Evolutionary conservation across 768 basidiomycete species (phyloP).

Genomic region (Pulveroboletus sp.): DNA sequence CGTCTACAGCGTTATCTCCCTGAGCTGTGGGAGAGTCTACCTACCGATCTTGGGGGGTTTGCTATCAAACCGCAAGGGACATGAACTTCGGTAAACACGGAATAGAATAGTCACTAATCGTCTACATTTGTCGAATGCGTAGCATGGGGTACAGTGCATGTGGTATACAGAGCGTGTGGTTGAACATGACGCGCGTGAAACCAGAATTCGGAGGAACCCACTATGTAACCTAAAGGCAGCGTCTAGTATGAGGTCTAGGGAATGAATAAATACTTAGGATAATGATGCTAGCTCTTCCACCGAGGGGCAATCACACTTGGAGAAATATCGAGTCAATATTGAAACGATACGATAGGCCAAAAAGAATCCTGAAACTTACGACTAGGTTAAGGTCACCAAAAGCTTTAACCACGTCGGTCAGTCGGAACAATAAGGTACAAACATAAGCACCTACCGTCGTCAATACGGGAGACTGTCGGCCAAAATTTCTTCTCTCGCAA

Average conservation of each 20-base stretch:
- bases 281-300: constrained; percentile 72
- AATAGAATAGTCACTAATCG: constrained; percentile 11
- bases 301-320: constrained; percentile 80
- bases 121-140: constrained; percentile 13
- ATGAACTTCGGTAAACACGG: not conserved
- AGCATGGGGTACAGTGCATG: constrained; percentile 22
- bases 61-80: constrained; percentile 18
- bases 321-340: constrained; percentile 6
- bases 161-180: constrained; percentile 52
- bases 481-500: constrained; percentile 92
- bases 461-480: constrained; percentile 89
- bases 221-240: constrained; percentile 23
- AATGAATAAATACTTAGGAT: constrained; percentile 17
- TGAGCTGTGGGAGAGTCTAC: constrained; percentile 31
- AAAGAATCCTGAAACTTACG: constrained; percentile 50
- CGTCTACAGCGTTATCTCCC: constrained; percentile 44
- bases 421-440: not conserved
- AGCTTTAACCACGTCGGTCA: constrained; percentile 44
- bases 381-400: constrained; percentile 92
- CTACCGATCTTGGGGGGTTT: constrained; percentile 19
- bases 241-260: constrained; percentile 23
- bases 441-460: constrained; percentile 70
- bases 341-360: not conserved
- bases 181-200: constrained; percentile 51
- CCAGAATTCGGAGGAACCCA: constrained; percentile 47